Percentiles rank a stretch among this genome's conserved stretches.
phyloP scores from a whole-genome alignment of 2,329 filamentous ascomycete species.

The Aphanoascus verrucosus region DNA sequence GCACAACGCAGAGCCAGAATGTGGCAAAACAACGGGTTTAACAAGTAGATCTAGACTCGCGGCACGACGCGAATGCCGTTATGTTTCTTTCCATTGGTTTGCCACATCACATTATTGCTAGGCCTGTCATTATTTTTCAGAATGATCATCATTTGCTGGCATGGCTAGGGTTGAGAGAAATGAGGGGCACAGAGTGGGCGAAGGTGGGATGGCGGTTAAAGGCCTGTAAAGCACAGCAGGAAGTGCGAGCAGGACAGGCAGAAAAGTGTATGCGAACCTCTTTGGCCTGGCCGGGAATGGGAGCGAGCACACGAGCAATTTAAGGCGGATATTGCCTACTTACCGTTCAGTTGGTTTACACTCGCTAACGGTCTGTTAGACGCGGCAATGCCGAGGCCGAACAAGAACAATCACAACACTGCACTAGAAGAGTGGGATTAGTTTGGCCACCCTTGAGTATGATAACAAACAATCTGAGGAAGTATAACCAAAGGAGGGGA shows the following conservation, averaged over 20 bases:
- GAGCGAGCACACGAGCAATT: background rate
- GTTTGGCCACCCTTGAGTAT: background rate
- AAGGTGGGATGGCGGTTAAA: background rate
- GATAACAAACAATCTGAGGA: background rate
- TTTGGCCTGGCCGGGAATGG: background rate
- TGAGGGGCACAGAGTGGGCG: background rate
- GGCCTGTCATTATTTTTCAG: background rate
- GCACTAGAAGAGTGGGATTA: background rate
- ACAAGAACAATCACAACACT: background rate
- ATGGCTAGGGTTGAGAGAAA: background rate
- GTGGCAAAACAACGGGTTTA: constrained; percentile 1
- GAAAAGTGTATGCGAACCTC: background rate
- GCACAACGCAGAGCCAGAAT: background rate
- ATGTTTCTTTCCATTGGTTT: background rate
- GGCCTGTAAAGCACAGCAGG: background rate
- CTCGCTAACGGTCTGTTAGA: background rate
- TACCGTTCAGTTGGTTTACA: background rate
- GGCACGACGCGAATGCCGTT: background rate
- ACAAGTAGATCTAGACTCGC: background rate
- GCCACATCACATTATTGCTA: background rate
- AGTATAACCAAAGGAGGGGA: background rate
- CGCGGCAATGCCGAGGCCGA: background rate
- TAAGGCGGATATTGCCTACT: background rate
- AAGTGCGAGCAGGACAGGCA: background rate
- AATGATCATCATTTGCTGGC: background rate